A percentile compares a stretch with the other conserved stretches of the same genome.
These are phyloP conservation scores for Litchi chinensis DNA, from an alignment of 345 rosid species.

Conservation along the genomic window DNA sequence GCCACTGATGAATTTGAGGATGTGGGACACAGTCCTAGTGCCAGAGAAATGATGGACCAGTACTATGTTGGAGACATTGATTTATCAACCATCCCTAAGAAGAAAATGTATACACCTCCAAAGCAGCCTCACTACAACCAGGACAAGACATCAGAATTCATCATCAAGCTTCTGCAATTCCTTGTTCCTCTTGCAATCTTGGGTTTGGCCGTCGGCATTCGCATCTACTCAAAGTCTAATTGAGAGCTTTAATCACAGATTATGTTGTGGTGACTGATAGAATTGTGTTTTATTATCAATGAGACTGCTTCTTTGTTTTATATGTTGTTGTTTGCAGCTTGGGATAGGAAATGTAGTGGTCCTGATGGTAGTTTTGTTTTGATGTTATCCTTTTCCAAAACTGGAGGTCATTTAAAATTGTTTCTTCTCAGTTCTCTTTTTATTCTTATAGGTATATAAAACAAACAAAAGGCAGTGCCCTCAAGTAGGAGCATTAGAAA, in stretches of 20 bases:
- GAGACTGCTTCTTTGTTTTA: background rate
- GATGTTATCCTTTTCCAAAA: background rate
- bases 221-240: constrained; percentile 60
- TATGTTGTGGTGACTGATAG: background rate
- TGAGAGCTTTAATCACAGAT: constrained; percentile 19
- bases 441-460: too few relatives aligned
- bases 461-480: too few relatives aligned
- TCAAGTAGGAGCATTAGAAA: too few relatives aligned
- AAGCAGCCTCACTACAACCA: constrained; percentile 76
- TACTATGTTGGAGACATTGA: constrained; percentile 67
- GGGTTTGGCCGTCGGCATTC: constrained; percentile 74
- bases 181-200: constrained; percentile 77
- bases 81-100: constrained; percentile 59
- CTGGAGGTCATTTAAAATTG: too few relatives aligned
- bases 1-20: constrained; percentile 81
- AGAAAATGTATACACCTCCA: constrained; percentile 57
- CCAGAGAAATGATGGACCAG: constrained; percentile 63
- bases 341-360: background rate
- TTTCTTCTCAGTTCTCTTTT: too few relatives aligned
- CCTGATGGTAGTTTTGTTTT: background rate
- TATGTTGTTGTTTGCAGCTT: background rate
- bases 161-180: constrained; percentile 75
- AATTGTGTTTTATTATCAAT: background rate
- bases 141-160: constrained; percentile 84
- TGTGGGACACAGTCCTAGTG: constrained; percentile 63